Base-by-base conservation (phyloP, 495 filamentous ascomycete genomes). In the Baudoinia panamericana region DNA sequence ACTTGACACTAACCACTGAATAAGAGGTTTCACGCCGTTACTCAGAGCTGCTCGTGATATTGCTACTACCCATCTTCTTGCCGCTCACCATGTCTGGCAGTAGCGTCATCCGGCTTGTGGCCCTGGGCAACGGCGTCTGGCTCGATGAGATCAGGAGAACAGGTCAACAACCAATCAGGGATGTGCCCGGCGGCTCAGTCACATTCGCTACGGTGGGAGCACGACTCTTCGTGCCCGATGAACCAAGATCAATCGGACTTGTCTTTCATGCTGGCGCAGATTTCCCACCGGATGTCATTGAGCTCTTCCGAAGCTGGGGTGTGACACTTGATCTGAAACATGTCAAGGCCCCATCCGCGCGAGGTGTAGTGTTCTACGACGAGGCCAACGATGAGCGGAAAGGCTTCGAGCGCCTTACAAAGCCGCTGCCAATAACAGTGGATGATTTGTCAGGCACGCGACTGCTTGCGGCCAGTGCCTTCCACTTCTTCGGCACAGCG, bases 401-500 rank as follows among this genome's bases (percentile, higher is more conserved):
- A 34, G 36, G 27, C 28, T 40, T 46, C 30, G 36, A 40, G 23
- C 43, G 45, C 4, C 33, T 56, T 13, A 48, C 36, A 13, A 8
- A 39, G 41, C 43, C 30, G 19, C 28, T 42, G 18, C 33, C 28
- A 15, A 25, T 46, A n/a, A 41, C 43, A 8, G 30, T 41, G 15
- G 34, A 13, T 22, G 35, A 47, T 16, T 10, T 31, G n/a, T 32
- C 39, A 30, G 27, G 26, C 17, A 16, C 6, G 50, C 54, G 21
- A 18, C 11, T 86, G 12, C 63, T 90, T 11, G 68, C 68, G 26
- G 76, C 86, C 0, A 77, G 74, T 37, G 73, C 80, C 3, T 84
- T 88, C 50, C 88, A 96, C 56, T 70, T 96, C 48, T 81, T 93
- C 49, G 93, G 84, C 64, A 80, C 74, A 8, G 73, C 90, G 0